Base-by-base conservation (phyloP, 1,284 basidiomycete species). In the Trametes pubescens region DNA sequence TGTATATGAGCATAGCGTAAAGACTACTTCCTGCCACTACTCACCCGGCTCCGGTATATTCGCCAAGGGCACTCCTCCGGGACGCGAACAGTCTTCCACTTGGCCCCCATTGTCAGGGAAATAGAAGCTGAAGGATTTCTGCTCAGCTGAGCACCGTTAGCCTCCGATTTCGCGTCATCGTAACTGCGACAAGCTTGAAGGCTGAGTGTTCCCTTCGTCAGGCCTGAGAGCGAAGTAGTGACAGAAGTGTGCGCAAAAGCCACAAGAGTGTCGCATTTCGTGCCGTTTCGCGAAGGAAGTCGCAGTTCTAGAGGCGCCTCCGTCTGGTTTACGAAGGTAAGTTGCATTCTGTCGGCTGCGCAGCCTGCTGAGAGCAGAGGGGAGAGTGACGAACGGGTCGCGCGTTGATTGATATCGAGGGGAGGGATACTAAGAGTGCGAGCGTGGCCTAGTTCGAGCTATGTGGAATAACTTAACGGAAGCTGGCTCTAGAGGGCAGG, bases 41-140 rank as follows among this genome's bases (percentile, higher is more conserved):
- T 18, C 65, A 89, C 89, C 73, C 79, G 80, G 66, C 77, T 80
- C 49, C 80, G 76, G 69, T 86, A 90, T 35, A 89, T 73, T 49
- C 78, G 74, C 86, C 87, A 91, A n/a, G 82, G 83, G 68, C 79
- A 86, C 35, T 77, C 77, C 10, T 79, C 73, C 9, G 78, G 76
- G 8, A 80, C 73, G 1, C 72, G 57, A 14, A 87, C 67, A 32
- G 76, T 73, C 66, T 81, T 78, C 84, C 86, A 89, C 52, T 60
- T 71, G 47, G 60, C 60, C 0, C 67, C 72, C 22, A 72, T 52
- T 1, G 64, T 52, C 56, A 73, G 37, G 9, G 69, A 68, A 6
- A 70, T 44, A 18, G 38, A 21, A 14, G 29, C 37, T 1, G 44
- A 6, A 7, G 21, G 32, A 8, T n/a, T 22, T 32, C 26, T 32